Conservation (phyloP, 768 basidiomycete species). For the Lentinula boryana region DNA sequence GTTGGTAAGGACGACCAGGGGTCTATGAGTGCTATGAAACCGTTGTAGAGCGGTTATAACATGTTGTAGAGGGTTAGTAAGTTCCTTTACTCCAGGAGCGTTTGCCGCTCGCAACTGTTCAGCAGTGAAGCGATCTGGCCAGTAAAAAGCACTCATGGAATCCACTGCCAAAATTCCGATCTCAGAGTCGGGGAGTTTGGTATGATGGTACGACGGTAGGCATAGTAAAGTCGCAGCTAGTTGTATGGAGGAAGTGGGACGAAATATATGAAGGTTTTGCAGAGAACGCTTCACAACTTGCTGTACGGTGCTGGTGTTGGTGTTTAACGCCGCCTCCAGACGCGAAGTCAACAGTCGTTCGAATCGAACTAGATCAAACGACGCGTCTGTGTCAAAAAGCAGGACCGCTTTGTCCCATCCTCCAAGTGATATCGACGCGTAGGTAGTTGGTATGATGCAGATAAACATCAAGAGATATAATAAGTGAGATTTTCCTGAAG, state of each 20-base stretch:
- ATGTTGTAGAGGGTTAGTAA: conserved; percentile 33
- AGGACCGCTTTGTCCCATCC: conserved; percentile 64
- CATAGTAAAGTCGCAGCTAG: conserved; percentile 62
- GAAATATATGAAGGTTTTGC: conserved; percentile 60
- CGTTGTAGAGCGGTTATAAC: conserved; percentile 41
- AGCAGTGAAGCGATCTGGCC: conserved; percentile 62
- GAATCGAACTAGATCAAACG: conserved; percentile 56
- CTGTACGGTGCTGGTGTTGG: conserved; percentile 15
- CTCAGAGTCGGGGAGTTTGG: conserved; percentile 42
- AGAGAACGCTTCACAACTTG: conserved; percentile 34
- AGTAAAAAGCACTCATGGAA: conserved; percentile 72
- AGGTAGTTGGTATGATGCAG: conserved; percentile 46
- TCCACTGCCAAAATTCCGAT: conserved; percentile 69
- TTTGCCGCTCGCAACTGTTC: conserved; percentile 41
- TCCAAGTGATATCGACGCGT: conserved; percentile 27
- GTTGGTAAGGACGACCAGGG: conserved; percentile 53
- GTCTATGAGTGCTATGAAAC: conserved; percentile 42
- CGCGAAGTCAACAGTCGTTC: conserved; percentile 44
- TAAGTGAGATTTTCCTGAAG: conserved; percentile 76
- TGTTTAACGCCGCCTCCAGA: conserved; percentile 24
- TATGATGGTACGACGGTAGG: conserved; percentile 48
- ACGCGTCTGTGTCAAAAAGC: conserved; percentile 64
- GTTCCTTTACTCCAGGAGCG: conserved; percentile 8
- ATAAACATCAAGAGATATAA: conserved; percentile 57
- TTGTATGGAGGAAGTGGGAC: conserved; percentile 59